Conservation (phyloP, 192 early-diverging fungal species). For the Backusella luteola region DNA sequence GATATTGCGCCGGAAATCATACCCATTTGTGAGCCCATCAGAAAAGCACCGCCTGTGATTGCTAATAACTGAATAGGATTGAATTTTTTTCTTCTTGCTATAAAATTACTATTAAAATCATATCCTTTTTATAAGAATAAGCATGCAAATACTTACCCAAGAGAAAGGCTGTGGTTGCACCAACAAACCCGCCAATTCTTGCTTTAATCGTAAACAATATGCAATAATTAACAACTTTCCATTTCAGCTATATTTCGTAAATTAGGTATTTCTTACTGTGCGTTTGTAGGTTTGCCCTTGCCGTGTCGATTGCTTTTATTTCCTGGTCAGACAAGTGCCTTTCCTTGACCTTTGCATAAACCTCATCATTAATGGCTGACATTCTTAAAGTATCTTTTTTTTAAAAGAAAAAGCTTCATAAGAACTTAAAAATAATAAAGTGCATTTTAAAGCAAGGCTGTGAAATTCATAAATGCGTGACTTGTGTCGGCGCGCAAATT, state of each 20-base stretch:
- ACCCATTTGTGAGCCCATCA: constrained; percentile 40
- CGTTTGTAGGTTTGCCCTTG: constrained; percentile 24
- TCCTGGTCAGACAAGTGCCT: constrained; percentile 29
- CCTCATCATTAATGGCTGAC: constrained; percentile 25
- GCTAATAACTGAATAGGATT: constrained; percentile 23
- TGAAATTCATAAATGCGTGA: too few relatives aligned
- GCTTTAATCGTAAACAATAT: constrained; percentile 11
- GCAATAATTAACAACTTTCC: background rate
- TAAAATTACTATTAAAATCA: background rate
- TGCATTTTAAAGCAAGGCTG: too few relatives aligned
- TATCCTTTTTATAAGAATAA: background rate
- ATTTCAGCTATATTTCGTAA: background rate
- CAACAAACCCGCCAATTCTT: constrained; percentile 24
- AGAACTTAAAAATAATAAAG: background rate
- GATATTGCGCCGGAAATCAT: constrained; percentile 31
- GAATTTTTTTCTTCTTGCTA: constrained; percentile 20
- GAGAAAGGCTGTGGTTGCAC: constrained; percentile 22
- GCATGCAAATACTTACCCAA: constrained; percentile 8
- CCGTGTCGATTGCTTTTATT: constrained; percentile 26
- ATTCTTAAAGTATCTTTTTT: background rate
- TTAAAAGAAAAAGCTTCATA: background rate
- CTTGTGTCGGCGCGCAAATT: too few relatives aligned
- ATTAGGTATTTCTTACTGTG: constrained; percentile 22
- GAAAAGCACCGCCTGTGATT: constrained; percentile 28
- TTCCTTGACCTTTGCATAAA: constrained; percentile 29